Evolutionary conservation across 1,284 basidiomycete species (phyloP).

Genomic region (Filobasidium uniguttulatum): DNA sequence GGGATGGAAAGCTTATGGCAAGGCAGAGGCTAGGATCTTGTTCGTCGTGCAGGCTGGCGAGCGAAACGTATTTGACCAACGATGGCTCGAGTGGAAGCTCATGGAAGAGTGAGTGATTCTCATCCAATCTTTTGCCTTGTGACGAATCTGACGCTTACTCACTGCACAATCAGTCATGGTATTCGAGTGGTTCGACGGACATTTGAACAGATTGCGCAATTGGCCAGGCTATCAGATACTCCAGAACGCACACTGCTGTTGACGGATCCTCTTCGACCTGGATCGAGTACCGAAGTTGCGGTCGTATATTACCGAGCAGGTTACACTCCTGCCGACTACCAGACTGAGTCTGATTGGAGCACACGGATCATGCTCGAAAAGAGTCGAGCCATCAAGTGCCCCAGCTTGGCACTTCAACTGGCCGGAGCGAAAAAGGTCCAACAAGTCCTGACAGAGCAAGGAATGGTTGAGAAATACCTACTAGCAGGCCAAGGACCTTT

Average conservation of each 20-base stretch:
- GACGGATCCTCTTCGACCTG: constrained; percentile 30
- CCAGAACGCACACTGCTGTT: constrained; percentile 39
- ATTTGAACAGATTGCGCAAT: constrained; percentile 49
- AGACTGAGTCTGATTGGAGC: constrained; percentile 46
- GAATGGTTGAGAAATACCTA: constrained; percentile 61
- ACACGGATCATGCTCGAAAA: constrained; percentile 64
- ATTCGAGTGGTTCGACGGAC: constrained; percentile 63
- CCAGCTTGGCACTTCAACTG: constrained; percentile 76
- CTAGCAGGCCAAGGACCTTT: constrained; percentile 36
- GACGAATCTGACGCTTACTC: background rate
- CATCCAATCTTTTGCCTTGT: background rate
- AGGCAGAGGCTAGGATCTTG: constrained; percentile 42
- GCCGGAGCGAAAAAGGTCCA: constrained; percentile 95
- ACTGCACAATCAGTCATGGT: constrained; percentile 47
- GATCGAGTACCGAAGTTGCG: constrained; percentile 50
- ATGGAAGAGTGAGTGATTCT: constrained; percentile 47
- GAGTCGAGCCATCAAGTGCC: constrained; percentile 81
- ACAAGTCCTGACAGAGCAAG: constrained; percentile 64
- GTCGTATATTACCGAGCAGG: constrained; percentile 77
- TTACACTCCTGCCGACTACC: constrained; percentile 75
- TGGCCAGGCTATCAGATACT: constrained; percentile 42
- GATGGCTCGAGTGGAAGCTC: constrained; percentile 73
- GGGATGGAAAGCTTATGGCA: constrained; percentile 61
- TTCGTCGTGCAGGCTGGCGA: constrained; percentile 83
- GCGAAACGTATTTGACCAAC: constrained; percentile 93